Evolutionary conservation across 2,329 filamentous ascomycete species (phyloP).

Genomic region (Pochonia chlamydosporia): DNA sequence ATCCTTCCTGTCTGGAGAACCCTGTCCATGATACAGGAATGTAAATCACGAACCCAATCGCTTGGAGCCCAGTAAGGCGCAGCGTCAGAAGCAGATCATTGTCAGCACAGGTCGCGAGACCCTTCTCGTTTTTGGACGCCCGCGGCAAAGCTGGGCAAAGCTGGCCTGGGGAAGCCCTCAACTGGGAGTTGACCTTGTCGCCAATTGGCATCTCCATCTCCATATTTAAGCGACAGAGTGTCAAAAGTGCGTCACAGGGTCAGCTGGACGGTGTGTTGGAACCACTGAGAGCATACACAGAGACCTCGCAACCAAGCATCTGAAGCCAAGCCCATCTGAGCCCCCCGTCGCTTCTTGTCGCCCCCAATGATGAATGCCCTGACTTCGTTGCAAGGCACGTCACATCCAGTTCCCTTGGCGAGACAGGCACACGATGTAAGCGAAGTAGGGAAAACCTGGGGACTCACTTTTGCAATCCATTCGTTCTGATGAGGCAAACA

Average conservation of each 20-base stretch:
- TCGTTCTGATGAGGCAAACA: slow-evolving; percentile 3
- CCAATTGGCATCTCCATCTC: background rate
- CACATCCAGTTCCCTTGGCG: no score
- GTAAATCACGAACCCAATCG: no score
- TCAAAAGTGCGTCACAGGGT: slow-evolving; percentile 10
- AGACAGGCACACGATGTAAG: no score
- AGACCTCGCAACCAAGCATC: background rate
- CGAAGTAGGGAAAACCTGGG: no score
- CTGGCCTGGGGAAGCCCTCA: background rate
- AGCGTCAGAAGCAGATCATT: background rate
- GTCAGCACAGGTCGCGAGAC: background rate
- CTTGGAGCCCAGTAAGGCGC: no score
- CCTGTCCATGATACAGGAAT: no score
- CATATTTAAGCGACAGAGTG: background rate
- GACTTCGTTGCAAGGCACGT: no score
- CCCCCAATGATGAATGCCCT: no score
- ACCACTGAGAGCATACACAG: slow-evolving; percentile 9
- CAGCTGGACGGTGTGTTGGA: slow-evolving; percentile 13
- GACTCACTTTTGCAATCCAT: background rate
- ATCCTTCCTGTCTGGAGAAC: background rate
- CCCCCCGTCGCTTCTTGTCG: no score
- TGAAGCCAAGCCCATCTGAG: background rate
- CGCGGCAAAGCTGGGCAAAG: background rate
- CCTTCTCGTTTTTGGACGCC: background rate
- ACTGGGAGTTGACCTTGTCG: background rate